A percentile compares a stretch with the other conserved stretches of the same genome.
phyloP scores from a whole-genome alignment of 306 rosid genomes.

The Pachyrhizus erosus region DNA sequence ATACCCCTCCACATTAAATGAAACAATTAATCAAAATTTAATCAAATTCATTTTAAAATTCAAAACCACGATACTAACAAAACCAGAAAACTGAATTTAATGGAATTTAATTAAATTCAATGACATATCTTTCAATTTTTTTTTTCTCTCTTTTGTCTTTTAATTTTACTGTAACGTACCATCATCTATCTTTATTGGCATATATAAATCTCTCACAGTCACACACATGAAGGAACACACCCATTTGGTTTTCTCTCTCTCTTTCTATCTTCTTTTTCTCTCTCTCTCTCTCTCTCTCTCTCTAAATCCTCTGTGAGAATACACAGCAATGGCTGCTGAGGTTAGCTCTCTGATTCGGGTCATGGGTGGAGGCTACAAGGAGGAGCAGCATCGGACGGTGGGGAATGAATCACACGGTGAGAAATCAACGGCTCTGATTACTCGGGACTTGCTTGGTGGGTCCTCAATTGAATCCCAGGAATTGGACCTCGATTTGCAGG shows the following conservation, averaged over 20 bases:
- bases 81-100: slow-evolving; percentile 38
- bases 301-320: background rate
- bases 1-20: slow-evolving; percentile 62
- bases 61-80: slow-evolving; percentile 39
- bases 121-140: background rate
- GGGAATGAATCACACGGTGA: slow-evolving; percentile 66
- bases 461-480: slow-evolving; percentile 77
- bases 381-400: slow-evolving; percentile 72
- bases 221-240: slow-evolving; percentile 42
- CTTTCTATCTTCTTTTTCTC: slow-evolving; percentile 5
- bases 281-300: slow-evolving; percentile 35
- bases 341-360: slow-evolving; percentile 78
- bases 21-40: slow-evolving; percentile 46
- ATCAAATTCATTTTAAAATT: slow-evolving; percentile 39
- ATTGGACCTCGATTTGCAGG: slow-evolving; percentile 96
- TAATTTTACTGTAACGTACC: slow-evolving; percentile 48
- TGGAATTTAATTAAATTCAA: slow-evolving; percentile 26
- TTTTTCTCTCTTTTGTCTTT: background rate
- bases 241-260: background rate
- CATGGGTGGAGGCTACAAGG: slow-evolving; percentile 64
- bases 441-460: slow-evolving; percentile 85
- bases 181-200: slow-evolving; percentile 46
- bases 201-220: slow-evolving; percentile 54
- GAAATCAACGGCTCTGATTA: slow-evolving; percentile 81
- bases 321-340: slow-evolving; percentile 76